Conservation (phyloP, 208 protist species). For the Leishmania arabica region DNA sequence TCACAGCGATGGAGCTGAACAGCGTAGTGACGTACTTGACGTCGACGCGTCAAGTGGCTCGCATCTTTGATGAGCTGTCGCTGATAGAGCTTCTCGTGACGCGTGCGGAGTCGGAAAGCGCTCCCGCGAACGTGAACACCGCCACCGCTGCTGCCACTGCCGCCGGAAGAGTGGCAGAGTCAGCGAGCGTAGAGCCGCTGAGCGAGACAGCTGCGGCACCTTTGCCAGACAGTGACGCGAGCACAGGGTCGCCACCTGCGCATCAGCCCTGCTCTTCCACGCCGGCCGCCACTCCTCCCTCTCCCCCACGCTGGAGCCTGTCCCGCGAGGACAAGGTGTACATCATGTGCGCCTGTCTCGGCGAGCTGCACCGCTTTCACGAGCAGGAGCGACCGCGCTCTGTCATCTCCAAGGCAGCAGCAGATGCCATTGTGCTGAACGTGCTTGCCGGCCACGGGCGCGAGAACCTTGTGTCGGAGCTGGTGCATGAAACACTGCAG, state of each 20-base stretch:
- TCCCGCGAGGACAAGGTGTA: constrained; percentile 56
- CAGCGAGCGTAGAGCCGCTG: background rate
- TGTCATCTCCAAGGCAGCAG: constrained; percentile 48
- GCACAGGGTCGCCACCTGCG: background rate
- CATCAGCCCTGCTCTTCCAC: background rate
- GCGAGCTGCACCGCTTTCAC: constrained; percentile 67
- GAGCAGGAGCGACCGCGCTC: constrained; percentile 53
- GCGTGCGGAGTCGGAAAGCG: background rate
- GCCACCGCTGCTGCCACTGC: background rate
- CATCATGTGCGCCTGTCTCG: constrained; percentile 64
- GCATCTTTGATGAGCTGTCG: constrained; percentile 63
- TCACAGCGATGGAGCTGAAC: constrained; percentile 38
- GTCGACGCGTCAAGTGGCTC: constrained; percentile 48
- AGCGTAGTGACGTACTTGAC: constrained; percentile 54
- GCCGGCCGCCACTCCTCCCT: background rate
- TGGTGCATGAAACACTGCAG: constrained; percentile 74
- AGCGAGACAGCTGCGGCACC: background rate
- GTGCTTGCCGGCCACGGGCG: constrained; percentile 73
- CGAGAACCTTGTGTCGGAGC: constrained; percentile 71
- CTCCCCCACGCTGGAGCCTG: constrained; percentile 8
- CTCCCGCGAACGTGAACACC: background rate
- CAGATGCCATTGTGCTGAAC: constrained; percentile 74
- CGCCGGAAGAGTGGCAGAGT: background rate
- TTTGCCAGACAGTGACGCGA: background rate
- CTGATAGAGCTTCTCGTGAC: constrained; percentile 34